Evolutionary conservation across 768 basidiomycete species (phyloP).

Genomic region (Lentinula sp.): DNA sequence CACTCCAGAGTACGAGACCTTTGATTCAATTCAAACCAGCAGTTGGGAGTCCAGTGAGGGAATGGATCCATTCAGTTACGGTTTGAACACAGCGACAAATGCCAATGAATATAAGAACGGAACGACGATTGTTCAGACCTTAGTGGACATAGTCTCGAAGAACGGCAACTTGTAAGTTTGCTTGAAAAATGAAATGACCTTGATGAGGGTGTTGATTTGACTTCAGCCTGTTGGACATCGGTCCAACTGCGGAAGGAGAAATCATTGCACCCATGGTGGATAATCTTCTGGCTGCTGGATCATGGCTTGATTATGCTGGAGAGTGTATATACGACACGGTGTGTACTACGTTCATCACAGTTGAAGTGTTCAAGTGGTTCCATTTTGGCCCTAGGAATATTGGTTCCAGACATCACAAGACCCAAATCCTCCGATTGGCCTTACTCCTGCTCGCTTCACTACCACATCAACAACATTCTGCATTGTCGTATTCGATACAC

Average conservation of each 20-base stretch:
- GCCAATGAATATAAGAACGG: slow-evolving; percentile 42
- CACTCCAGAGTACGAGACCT: slow-evolving; percentile 49
- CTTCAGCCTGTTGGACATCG: slow-evolving; percentile 42
- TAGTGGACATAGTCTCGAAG: slow-evolving; percentile 56
- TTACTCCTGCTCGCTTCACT: slow-evolving; percentile 35
- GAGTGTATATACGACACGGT: slow-evolving; percentile 50
- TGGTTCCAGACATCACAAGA: slow-evolving; percentile 43
- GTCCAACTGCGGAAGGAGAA: slow-evolving; percentile 49
- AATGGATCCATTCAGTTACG: slow-evolving; percentile 50
- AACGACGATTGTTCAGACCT: slow-evolving; percentile 39
- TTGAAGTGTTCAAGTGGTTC: neutral
- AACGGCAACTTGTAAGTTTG: slow-evolving; percentile 51
- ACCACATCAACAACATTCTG: slow-evolving; percentile 48
- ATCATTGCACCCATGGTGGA: slow-evolving; percentile 43
- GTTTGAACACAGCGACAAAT: slow-evolving; percentile 36
- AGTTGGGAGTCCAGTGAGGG: slow-evolving; percentile 59
- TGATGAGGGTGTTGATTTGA: neutral
- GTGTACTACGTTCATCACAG: neutral
- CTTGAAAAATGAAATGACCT: neutral
- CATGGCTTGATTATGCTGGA: slow-evolving; percentile 45
- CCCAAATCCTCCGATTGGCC: slow-evolving; percentile 15
- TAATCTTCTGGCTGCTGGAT: slow-evolving; percentile 43
- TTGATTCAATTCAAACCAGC: slow-evolving; percentile 36
- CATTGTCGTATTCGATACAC: slow-evolving; percentile 36
- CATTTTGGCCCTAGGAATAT: slow-evolving; percentile 26